Evolutionary conservation across 148 eudicot genomes (phyloP).

Genomic region (Chenopodium album): DNA sequence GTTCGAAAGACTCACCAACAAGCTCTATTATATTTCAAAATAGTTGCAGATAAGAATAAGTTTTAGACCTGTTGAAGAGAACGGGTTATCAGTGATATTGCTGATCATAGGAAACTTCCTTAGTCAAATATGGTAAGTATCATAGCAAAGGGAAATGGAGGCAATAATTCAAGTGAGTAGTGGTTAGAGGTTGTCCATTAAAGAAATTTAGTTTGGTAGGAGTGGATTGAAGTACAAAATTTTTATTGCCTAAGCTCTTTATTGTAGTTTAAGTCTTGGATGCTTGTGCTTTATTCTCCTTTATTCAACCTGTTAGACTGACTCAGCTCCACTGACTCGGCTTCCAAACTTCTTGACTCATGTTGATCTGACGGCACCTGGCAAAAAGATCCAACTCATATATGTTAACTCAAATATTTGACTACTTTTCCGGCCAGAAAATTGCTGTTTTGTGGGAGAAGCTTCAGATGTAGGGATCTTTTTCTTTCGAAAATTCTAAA

Average conservation of each 20-base stretch:
- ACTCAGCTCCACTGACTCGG: not conserved
- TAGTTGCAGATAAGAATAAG: not conserved
- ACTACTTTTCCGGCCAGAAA: not conserved
- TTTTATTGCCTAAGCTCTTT: not conserved
- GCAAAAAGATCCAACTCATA: not conserved
- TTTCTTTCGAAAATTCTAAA: too few relatives aligned
- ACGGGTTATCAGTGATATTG: not conserved
- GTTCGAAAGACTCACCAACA: not conserved
- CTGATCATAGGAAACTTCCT: too few relatives aligned
- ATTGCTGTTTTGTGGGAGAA: not conserved
- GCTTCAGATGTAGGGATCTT: not conserved
- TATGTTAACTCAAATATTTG: not conserved
- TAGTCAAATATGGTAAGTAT: not conserved
- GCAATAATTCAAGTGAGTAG: not conserved
- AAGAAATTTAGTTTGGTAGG: not conserved
- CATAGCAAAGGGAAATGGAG: not conserved
- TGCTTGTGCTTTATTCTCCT: conserved; percentile 2
- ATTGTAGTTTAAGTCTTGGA: not conserved
- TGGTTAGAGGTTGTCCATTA: not conserved
- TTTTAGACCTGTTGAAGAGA: not conserved
- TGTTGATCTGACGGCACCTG: not conserved
- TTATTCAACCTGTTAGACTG: not conserved
- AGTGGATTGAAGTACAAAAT: not conserved
- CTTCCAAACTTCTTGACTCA: not conserved
- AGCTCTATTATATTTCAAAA: not conserved